Conservation (phyloP, 768 basidiomycete species). For the Boletus subcaerulescens region DNA sequence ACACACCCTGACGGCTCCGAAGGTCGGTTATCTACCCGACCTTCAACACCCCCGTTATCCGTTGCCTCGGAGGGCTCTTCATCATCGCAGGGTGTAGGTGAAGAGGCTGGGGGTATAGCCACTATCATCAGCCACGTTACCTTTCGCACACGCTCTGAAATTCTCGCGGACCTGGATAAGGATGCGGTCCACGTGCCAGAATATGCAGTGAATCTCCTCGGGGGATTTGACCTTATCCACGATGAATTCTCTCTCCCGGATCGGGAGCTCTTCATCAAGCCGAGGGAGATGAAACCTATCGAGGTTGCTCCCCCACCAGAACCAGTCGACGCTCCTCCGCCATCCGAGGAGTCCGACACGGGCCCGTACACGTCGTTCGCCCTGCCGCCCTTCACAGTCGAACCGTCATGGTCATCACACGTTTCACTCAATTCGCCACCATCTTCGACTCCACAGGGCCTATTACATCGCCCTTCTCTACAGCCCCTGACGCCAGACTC, state of each 20-base stretch:
- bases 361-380: slow-evolving; percentile 33
- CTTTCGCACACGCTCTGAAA: slow-evolving; percentile 36
- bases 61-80: slow-evolving; percentile 25
- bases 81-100: slow-evolving; percentile 20
- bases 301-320: slow-evolving; percentile 27
- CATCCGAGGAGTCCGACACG: slow-evolving; percentile 34
- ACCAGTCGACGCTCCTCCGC: slow-evolving; percentile 13
- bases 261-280: slow-evolving; percentile 29
- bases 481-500: slow-evolving; percentile 31
- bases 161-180: slow-evolving; percentile 34
- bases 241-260: slow-evolving; percentile 33
- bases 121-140: slow-evolving; percentile 36
- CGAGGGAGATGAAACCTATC: slow-evolving; percentile 29
- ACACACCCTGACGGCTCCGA: slow-evolving; percentile 21
- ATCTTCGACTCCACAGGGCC: slow-evolving; percentile 14
- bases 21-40: slow-evolving; percentile 22
- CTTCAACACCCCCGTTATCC: slow-evolving; percentile 30
- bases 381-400: slow-evolving; percentile 25
- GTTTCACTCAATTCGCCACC: slow-evolving; percentile 21
- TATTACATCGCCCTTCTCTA: slow-evolving; percentile 23
- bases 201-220: slow-evolving; percentile 44
- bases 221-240: slow-evolving; percentile 39
- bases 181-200: slow-evolving; percentile 40
- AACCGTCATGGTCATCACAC: slow-evolving; percentile 16
- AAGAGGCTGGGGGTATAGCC: slow-evolving; percentile 30